Percentiles rank a stretch among this genome's conserved stretches.
Conservation (phyloP, 75 land plant species). For the Pinus tabuliformis region DNA sequence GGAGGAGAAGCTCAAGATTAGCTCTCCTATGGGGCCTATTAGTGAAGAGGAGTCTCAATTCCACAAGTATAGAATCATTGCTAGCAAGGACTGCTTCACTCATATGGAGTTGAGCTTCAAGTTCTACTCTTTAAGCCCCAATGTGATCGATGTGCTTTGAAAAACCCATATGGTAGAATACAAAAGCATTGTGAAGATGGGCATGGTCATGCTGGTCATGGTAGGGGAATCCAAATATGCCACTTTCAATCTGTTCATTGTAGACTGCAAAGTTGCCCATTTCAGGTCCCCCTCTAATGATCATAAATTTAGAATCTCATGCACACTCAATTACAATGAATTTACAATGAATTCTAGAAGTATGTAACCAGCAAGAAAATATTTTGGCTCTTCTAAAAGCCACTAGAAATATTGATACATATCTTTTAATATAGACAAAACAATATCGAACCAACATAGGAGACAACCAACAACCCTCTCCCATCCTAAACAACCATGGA, state of each 20-base stretch:
- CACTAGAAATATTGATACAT: no score
- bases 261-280: constrained; percentile 53
- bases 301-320: neutral
- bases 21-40: constrained; percentile 10
- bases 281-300: constrained; percentile 3
- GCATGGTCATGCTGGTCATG: constrained; percentile 61
- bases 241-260: neutral
- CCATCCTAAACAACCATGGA: no score
- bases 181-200: constrained; percentile 1
- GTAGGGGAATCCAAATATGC: constrained; percentile 29
- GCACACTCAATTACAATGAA: neutral
- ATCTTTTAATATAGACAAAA: no score
- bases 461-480: no score
- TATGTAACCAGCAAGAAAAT: no score
- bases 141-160: constrained; percentile 50
- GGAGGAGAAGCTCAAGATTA: neutral
- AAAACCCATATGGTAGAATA: constrained; percentile 57
- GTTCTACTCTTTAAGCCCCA: constrained; percentile 20
- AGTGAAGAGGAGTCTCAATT: no score
- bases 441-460: no score
- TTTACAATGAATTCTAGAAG: no score
- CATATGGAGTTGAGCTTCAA: constrained; percentile 42
- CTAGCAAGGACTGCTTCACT: constrained; percentile 22
- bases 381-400: no score
- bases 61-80: neutral